Conservation (phyloP, 164 flowering plant genomes). For the Liriodendron chinense region DNA sequence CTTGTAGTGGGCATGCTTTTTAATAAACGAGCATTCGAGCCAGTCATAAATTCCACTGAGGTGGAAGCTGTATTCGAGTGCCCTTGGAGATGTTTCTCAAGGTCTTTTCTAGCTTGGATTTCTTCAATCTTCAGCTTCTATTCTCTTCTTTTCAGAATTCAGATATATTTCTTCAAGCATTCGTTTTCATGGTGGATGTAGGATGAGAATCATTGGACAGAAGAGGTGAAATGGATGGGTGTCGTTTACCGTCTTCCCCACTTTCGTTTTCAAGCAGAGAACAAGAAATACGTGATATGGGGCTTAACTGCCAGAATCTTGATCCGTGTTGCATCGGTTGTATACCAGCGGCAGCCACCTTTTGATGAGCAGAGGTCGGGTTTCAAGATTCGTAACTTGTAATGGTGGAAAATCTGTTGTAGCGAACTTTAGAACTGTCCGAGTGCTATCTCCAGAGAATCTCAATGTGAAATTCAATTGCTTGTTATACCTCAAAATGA, state of each 20-base stretch:
- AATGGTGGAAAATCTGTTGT: neutral
- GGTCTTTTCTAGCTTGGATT: slow-evolving; percentile 26
- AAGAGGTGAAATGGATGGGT: slow-evolving; percentile 80
- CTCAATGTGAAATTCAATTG: neutral
- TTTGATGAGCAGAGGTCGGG: slow-evolving; percentile 66
- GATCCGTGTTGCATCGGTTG: slow-evolving; percentile 81
- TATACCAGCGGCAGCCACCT: slow-evolving; percentile 64
- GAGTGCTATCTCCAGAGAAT: too few species aligned
- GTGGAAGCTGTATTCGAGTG: slow-evolving; percentile 83
- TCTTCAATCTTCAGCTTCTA: neutral
- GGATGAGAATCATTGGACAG: slow-evolving; percentile 69
- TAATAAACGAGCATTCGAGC: slow-evolving; percentile 55
- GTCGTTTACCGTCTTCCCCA: slow-evolving; percentile 56
- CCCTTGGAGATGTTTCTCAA: slow-evolving; percentile 94
- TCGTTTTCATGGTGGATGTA: slow-evolving; percentile 20
- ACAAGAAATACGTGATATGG: slow-evolving; percentile 66
- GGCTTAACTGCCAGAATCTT: slow-evolving; percentile 85
- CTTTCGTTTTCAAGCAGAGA: slow-evolving; percentile 56
- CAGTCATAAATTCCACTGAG: slow-evolving; percentile 63
- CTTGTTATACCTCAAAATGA: too few species aligned
- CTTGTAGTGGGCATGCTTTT: slow-evolving; percentile 82
- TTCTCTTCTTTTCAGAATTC: neutral
- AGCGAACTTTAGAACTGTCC: neutral
- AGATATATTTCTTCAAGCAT: neutral
- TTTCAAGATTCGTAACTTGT: slow-evolving; percentile 21